phyloP scores from a whole-genome alignment of 257 asterid genomes.

The Solanum medicagineum region DNA sequence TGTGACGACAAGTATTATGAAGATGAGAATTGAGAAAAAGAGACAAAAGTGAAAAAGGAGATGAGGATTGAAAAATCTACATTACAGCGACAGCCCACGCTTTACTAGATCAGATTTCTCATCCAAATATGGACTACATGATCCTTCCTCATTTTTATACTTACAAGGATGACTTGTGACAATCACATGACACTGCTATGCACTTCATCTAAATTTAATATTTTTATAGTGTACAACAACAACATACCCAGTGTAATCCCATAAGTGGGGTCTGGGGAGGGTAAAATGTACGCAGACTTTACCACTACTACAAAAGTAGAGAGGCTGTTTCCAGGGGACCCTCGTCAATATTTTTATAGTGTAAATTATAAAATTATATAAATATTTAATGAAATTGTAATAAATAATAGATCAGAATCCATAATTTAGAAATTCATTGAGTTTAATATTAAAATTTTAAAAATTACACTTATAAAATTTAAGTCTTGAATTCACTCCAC shows the following conservation, averaged over 20 bases:
- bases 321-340: too few species aligned
- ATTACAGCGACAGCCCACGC: constrained; percentile 35
- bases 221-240: too few species aligned
- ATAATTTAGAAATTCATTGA: accelerated
- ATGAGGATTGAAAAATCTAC: constrained; percentile 16
- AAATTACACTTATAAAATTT: background rate
- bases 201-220: background rate
- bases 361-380: accelerated
- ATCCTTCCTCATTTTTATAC: background rate
- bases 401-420: background rate
- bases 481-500: background rate
- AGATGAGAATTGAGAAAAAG: constrained; percentile 2
- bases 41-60: constrained; percentile 6
- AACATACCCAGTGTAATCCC: too few species aligned
- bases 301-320: too few species aligned
- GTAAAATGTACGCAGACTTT: too few species aligned
- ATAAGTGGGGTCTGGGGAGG: too few species aligned
- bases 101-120: constrained; percentile 20
- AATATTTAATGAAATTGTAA: background rate
- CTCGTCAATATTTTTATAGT: background rate
- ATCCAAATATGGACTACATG: constrained; percentile 30
- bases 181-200: background rate
- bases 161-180: background rate
- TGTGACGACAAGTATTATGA: constrained; percentile 22
- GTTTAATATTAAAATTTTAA: background rate